Base-by-base conservation (phyloP, 2,329 filamentous ascomycete species). In the Colletotrichum euphorbiae region DNA sequence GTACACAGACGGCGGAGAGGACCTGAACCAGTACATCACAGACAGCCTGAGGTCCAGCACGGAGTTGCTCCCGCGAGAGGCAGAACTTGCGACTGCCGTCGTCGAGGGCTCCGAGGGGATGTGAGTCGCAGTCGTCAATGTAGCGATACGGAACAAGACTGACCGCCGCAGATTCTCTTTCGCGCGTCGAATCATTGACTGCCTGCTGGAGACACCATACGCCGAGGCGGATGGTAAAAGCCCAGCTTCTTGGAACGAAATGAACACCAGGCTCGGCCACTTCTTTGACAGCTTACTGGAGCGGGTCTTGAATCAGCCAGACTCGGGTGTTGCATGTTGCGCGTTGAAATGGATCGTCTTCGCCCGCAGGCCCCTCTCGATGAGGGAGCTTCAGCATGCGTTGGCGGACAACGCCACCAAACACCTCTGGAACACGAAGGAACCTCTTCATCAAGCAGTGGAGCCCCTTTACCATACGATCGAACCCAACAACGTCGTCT, bases 111-210 rank as follows among this genome's bases (percentile, higher is more conserved):
- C 48, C 3, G 48, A 52, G 48, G 48, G 48, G 31, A 17, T 52
- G 48, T 52, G 1, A 19, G 48, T 51, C 1, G 36, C 13, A 1
- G 9, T 11, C 0, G 1, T 6, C 0, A 31, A 31, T 3, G 0
- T 17, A 51, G 28, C 12, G 4, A 12, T n/a, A 11, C 0, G 17
- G 17, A 24, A 0, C 0, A 13, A 12, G 13, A 17, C 48, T 51
- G 31, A 51, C 2, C 4, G 5, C 12, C 48, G 15, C 48, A 51
- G 48, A 51, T 51, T 51, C 28, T 51, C 31, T 3, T 51, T 51
- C 24, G 48, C 48, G 9, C 6, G 15, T 4, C n/a, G 31, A 15
- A 51, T 51, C 48, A n/a, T 51, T 3, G 48, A 19, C 15, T 51
- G 48, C 15, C 9, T 51, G 8, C 48, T 51, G 17, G 24, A 33